Conservation (phyloP, 768 basidiomycete genomes). For the Sporobolomyces phaffii region DNA sequence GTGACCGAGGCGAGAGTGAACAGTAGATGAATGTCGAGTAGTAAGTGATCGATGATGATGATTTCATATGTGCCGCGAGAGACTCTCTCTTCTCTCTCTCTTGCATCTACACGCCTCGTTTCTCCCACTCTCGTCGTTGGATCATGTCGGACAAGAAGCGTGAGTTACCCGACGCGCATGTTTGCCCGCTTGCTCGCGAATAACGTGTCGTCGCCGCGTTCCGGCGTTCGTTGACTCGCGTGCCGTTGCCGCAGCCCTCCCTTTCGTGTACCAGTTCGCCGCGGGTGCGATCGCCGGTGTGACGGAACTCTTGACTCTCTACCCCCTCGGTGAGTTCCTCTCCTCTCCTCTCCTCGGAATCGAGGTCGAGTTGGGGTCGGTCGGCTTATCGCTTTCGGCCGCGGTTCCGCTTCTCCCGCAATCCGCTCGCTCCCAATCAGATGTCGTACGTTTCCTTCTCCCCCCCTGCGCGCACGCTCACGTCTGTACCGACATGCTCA, state of each 20-base stretch:
- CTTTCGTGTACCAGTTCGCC: constrained; percentile 66
- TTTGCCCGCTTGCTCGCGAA: neutral
- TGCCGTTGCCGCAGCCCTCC: constrained; percentile 43
- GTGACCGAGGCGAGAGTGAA: no score
- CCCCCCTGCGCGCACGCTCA: no score
- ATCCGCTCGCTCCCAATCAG: neutral
- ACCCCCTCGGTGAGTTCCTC: constrained; percentile 67
- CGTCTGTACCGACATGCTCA: no score
- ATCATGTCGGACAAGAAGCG: constrained; percentile 23
- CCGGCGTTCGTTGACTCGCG: neutral
- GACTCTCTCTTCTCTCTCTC: neutral
- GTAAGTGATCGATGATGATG: no score
- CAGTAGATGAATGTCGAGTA: no score
- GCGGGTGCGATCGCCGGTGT: constrained; percentile 93
- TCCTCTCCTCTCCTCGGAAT: neutral
- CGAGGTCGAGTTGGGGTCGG: no score
- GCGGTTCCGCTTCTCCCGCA: neutral
- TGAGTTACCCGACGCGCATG: constrained; percentile 5
- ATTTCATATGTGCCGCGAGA: no score
- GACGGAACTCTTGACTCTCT: constrained; percentile 60
- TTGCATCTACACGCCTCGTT: neutral
- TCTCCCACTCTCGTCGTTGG: neutral
- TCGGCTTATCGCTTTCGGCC: neutral
- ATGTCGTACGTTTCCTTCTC: neutral
- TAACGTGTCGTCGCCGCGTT: neutral